Evolutionary conservation across 805 yeast species (phyloP), one percentile per base, ranked within the genome.

Genomic region (Metschnikowia gelsemii): DNA sequence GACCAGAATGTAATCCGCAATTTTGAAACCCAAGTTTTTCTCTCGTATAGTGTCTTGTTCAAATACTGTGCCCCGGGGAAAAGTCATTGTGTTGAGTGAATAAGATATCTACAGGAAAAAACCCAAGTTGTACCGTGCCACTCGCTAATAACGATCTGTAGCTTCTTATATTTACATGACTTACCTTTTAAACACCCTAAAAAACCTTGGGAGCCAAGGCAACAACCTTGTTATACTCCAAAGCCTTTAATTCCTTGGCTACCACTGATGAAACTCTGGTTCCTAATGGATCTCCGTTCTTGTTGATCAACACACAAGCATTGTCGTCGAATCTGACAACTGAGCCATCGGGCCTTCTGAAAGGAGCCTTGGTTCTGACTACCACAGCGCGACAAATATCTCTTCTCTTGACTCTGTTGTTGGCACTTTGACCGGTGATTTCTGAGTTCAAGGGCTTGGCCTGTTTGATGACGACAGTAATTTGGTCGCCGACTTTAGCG

Each of bases 371-470:
- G 0, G 97, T 88, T 64, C 99, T 82, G 14, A 90, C 97, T 31
- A 93, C 85, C 22, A 93, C 91, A 3, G 97, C 99, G 58, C 95
- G 91, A 45, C 93, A 84, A 40, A 93, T 87, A 60, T 93, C 99
- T 54, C 97, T 96, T 68, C 93, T 84, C 64, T 90, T 87, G 30
- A 91, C 96, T 63, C 91, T 72, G 63, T 85, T 86, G 28, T 82
- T 74, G 24, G 84, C 82, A 1, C 83, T 69, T 32, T 85, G 82
- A 51, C 93, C 95, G 1, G 88, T 76, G 45, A 84, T 75, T 47
- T 78, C 82, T 32, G 82, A 76, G 35, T 82, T 75, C 47, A 84
- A 63, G 11, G 96, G 91, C 58, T 79, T 80, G 32, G 97, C 95
- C 63, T 87, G 84, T 63, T 90, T 90, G 37, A 93, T 91, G 46